phyloP scores from a whole-genome alignment of 169 alveolate genomes.

The Blepharisma undulans region DNA sequence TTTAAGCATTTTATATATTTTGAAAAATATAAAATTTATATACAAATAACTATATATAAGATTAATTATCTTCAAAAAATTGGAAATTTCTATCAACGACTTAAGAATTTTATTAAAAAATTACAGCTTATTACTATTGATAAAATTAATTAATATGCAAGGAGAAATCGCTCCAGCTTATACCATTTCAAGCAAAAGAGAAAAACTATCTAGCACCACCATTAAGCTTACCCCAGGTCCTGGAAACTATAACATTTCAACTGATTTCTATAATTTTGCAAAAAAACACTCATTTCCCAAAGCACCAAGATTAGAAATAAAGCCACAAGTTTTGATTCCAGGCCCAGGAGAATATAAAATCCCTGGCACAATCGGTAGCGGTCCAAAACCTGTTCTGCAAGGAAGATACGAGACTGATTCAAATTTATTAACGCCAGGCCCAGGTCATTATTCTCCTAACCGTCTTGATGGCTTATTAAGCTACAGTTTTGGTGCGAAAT shows the following conservation, averaged over 20 bases:
- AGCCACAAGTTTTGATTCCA: neutral
- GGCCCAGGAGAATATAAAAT: neutral
- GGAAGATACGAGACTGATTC: neutral
- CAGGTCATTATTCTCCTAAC: constrained; percentile 7
- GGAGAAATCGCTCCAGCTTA: constrained; percentile 1
- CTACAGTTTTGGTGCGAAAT: neutral
- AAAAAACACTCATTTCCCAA: neutral
- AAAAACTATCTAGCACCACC: neutral
- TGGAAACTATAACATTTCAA: neutral
- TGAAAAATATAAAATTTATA: too few relatives aligned
- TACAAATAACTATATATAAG: too few relatives aligned
- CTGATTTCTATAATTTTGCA: neutral
- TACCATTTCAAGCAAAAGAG: neutral
- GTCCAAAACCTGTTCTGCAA: neutral
- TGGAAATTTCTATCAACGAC: neutral
- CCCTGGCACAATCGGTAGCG: neutral
- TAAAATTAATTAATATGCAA: neutral
- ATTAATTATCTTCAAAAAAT: neutral
- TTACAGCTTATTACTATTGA: neutral
- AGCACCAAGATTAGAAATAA: neutral
- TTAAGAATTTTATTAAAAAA: neutral
- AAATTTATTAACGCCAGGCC: neutral
- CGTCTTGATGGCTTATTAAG: neutral
- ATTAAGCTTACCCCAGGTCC: neutral
- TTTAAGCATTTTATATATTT: neutral